Evolutionary conservation across 129 eudicot species (phyloP).

Genomic region (Pseudognaphalium luteoalbum): DNA sequence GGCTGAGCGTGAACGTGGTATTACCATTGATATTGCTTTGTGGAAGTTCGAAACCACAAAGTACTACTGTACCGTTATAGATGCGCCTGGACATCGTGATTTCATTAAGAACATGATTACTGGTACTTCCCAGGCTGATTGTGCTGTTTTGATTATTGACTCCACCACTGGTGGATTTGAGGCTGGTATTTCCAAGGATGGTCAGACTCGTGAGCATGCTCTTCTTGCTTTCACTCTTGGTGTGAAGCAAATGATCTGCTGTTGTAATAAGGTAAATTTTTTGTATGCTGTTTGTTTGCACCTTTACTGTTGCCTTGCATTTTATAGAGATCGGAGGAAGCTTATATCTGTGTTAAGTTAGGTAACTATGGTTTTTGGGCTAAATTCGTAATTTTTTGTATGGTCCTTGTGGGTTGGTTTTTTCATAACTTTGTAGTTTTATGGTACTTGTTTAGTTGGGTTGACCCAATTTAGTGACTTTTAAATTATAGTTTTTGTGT

Average conservation of each 20-base stretch:
- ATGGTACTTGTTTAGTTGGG: neutral
- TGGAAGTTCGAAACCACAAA: slow-evolving; percentile 34
- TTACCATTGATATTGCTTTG: slow-evolving; percentile 28
- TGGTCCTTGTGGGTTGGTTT: neutral
- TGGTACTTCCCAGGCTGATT: slow-evolving; percentile 31
- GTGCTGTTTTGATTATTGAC: slow-evolving; percentile 29
- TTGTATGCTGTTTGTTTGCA: neutral
- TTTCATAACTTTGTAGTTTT: neutral
- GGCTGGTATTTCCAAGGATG: slow-evolving; percentile 34
- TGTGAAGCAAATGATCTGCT: slow-evolving; percentile 33
- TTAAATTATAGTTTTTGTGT: neutral
- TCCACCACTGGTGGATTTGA: slow-evolving; percentile 35
- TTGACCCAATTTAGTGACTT: too few relatives aligned
- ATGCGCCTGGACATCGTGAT: slow-evolving; percentile 63
- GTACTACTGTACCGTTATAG: slow-evolving; percentile 50
- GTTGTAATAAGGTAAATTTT: slow-evolving; percentile 27
- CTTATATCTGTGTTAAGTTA: neutral
- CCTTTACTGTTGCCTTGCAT: neutral
- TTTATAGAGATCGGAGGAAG: neutral
- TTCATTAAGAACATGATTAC: slow-evolving; percentile 66
- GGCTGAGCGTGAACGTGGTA: slow-evolving; percentile 33
- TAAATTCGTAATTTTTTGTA: neutral
- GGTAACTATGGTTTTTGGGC: neutral
- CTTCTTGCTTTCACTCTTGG: slow-evolving; percentile 36
- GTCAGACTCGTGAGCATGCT: slow-evolving; percentile 34